Base-by-base conservation (phyloP, 148 eudicot genomes). In the Persicaria tinctoria region DNA sequence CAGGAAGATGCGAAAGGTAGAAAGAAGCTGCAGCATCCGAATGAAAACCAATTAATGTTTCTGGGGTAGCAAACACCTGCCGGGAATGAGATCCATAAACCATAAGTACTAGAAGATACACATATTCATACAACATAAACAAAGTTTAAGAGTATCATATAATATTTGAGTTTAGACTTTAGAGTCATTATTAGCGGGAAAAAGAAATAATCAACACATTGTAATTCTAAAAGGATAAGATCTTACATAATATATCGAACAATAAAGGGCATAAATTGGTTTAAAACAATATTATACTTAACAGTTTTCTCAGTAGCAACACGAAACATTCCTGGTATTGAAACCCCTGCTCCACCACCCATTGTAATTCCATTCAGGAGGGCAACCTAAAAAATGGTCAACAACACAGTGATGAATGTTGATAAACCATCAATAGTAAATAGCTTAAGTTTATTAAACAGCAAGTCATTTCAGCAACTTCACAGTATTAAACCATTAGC, bases 21-120 rank as follows among this genome's bases (percentile, higher is more conserved):
- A 93, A 93, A 47, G 97, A 93, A 75, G 97, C 97, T 41, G 88
- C 91, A 74, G 96, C 97, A 86, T 93, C 96, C 32, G 97, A 96
- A 88, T 93, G 93, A 77, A 89, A 90, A 70, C 97, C 97, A 83
- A 90, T 93, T 77, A 89, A 75, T 13, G 96, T 93, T 86, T 93
- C 97, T 23, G 97, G 97, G 41, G 91, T 93, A 55, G 97, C 96
- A 89, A 89, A 93, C 75, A 90, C 90, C 97, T 93, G 86, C 79
- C 77, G 60, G 77, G 20, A 55, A 55, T 41, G 51, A 60, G 14
- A 72, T 72, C 70, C 46, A 11, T 5, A 44, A 64, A 38, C 2
- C 47, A 66, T 13, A 41, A 66, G 70, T 41, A 60, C 23, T 23
- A 20, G 41, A 7, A 60, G 11, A 27, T 4, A 66, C 44, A 72